Evolutionary conservation across 306 rosid species (phyloP).

Genomic region (Quercus ilex): DNA sequence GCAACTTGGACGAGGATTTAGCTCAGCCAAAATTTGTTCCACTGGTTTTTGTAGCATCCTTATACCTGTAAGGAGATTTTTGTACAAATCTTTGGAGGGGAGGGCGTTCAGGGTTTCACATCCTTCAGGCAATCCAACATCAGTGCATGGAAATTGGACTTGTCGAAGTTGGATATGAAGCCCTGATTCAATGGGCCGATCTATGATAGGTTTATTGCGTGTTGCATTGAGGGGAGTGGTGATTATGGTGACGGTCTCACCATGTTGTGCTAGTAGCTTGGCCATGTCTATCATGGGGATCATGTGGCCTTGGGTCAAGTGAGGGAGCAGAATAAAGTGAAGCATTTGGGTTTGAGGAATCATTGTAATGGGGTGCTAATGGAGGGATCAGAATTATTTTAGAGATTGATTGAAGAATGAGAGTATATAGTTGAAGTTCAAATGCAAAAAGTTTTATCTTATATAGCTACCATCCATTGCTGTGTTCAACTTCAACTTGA

Average conservation of each 20-base stretch:
- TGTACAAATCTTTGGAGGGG: not conserved
- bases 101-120: constrained; percentile 14
- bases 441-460: no score
- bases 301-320: constrained; percentile 24
- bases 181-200: not conserved
- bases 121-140: constrained; percentile 22
- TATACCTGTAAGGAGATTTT: not conserved
- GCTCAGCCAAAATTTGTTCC: constrained; percentile 7
- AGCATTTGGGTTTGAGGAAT: constrained; percentile 9
- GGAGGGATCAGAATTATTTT: not conserved
- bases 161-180: not conserved
- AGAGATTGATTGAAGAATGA: no score
- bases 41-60: not conserved
- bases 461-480: no score
- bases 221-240: constrained; percentile 12
- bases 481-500: no score
- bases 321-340: constrained; percentile 24
- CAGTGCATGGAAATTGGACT: constrained; percentile 10
- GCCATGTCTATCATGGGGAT: constrained; percentile 30
- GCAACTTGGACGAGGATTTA: constrained; percentile 19
- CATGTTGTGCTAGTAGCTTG: constrained; percentile 14
- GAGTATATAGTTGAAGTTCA: not conserved
- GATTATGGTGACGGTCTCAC: constrained; percentile 15
- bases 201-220: not conserved
- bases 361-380: not conserved